Evolutionary conservation across 805 yeast genomes (phyloP).

Genomic region (Ogataea degrootiae): DNA sequence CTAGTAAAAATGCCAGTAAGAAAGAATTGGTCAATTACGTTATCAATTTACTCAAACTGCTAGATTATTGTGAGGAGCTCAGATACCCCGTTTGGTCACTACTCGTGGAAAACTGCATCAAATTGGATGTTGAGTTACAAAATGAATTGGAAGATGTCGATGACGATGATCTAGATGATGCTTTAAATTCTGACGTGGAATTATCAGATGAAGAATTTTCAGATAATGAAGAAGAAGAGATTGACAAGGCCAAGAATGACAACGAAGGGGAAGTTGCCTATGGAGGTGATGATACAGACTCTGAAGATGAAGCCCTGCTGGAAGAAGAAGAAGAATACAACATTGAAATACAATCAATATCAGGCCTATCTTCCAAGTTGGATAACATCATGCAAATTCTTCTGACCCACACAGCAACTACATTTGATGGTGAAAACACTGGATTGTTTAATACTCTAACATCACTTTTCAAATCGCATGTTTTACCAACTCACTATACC

Average conservation of each 20-base stretch:
- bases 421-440: slow-evolving; percentile 47
- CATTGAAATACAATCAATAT: slow-evolving; percentile 44
- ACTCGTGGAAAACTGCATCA: slow-evolving; percentile 73
- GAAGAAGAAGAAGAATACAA: slow-evolving; percentile 45
- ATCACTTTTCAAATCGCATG: slow-evolving; percentile 72
- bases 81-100: slow-evolving; percentile 74
- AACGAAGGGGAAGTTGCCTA: slow-evolving; percentile 20
- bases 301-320: slow-evolving; percentile 28
- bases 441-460: slow-evolving; percentile 67
- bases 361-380: slow-evolving; percentile 57
- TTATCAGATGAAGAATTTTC: slow-evolving; percentile 26
- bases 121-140: slow-evolving; percentile 87
- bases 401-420: slow-evolving; percentile 43
- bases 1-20: slow-evolving; percentile 68
- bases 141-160: slow-evolving; percentile 83
- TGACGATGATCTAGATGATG: slow-evolving; percentile 60
- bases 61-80: slow-evolving; percentile 72
- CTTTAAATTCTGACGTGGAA: slow-evolving; percentile 27
- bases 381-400: slow-evolving; percentile 64
- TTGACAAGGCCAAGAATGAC: slow-evolving; percentile 18
- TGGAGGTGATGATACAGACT: slow-evolving; percentile 25
- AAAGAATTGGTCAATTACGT: slow-evolving; percentile 57
- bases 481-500: slow-evolving; percentile 89
- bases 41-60: slow-evolving; percentile 52
- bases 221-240: slow-evolving; percentile 27